Evolutionary conservation across 768 basidiomycete genomes (phyloP).

Genomic region (Mycena capillaripes): DNA sequence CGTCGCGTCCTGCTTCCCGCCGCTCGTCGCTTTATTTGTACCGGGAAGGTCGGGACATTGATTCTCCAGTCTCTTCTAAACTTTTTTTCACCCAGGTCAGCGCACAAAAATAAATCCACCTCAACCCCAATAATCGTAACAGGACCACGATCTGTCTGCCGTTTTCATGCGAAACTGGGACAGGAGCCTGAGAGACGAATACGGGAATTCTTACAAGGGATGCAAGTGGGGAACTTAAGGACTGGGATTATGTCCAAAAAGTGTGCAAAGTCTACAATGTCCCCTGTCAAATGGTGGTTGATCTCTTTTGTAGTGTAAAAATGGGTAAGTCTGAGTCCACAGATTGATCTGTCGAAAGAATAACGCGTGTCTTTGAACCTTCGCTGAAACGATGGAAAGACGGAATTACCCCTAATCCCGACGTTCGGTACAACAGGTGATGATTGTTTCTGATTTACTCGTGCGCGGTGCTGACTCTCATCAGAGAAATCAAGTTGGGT

Average conservation of each 20-base stretch:
- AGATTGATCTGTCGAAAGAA: conserved; percentile 91
- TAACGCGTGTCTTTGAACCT: conserved; percentile 96
- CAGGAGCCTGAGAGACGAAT: conserved; percentile 86
- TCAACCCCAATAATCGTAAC: not conserved
- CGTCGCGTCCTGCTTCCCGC: not conserved
- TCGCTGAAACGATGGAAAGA: conserved; percentile 81
- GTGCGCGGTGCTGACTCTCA: not conserved
- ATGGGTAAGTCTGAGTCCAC: conserved; percentile 24
- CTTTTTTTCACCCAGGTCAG: conserved; percentile 77
- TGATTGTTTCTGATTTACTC: too few species aligned
- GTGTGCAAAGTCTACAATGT: conserved; percentile 83
- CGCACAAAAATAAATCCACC: not conserved
- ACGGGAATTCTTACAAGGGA: conserved; percentile 74
- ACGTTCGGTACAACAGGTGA: conserved; percentile 93
- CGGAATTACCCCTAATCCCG: conserved; percentile 92
- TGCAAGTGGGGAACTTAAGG: conserved; percentile 98
- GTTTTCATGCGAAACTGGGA: conserved; percentile 99
- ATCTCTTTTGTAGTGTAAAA: not conserved
- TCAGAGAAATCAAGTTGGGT: conserved; percentile 93
- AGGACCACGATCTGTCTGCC: conserved; percentile 89
- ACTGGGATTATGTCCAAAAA: conserved; percentile 91
- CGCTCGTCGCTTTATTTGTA: conserved; percentile 68
- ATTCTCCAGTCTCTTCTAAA: conserved; percentile 90
- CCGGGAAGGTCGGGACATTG: conserved; percentile 95
- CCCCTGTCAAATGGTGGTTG: conserved; percentile 76